Base-by-base conservation (phyloP, 345 rosid species). In the Draba incana region DNA sequence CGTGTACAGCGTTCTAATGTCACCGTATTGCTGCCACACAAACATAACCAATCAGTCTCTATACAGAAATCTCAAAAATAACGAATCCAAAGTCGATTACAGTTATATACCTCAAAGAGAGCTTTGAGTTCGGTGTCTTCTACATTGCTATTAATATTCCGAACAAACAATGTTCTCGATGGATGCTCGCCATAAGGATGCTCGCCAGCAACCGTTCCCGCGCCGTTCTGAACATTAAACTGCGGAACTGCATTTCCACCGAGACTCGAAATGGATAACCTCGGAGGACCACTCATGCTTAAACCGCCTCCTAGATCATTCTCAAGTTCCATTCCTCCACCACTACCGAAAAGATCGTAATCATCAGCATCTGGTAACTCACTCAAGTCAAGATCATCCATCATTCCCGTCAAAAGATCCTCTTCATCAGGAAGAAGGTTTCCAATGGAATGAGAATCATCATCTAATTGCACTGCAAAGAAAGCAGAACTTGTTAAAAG, bases 151-250 rank as follows among this genome's bases (percentile, higher is more conserved):
- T 89, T 89, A 51, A 86, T 88, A 68, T 88, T 88, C 50, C 96
- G 78, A 48, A 88, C 96, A 77, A 88, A 88, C 77, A 88, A 82
- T 3, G 96, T 88, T 75, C 96, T 83, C 1, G 96, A 88, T 10
- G 96, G 96, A 77, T 88, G 96, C 69, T 88, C 96, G 0, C 96
- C 96, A 20, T 81, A 84, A 10, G 96, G 96, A 75, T 88, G 96
- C 62, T 88, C 96, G 31, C 96, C 96, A 63, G 87, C 84, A 28
- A 88, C 84, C 12, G 88, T 67, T 75, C 84, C 92, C 20, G 65
- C 85, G 43, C 89, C 86, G 64, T 84, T 86, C 10, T 81, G 62
- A 71, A 84, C 50, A 68, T 62, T 62, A 33, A 72, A 85, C 3
- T 69, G 90, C 15, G 80, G 70, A 49, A 78, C 28, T 9, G 88